Evolutionary conservation across 2,329 filamentous ascomycete genomes (phyloP).

Genomic region (Fusarium chuoi): DNA sequence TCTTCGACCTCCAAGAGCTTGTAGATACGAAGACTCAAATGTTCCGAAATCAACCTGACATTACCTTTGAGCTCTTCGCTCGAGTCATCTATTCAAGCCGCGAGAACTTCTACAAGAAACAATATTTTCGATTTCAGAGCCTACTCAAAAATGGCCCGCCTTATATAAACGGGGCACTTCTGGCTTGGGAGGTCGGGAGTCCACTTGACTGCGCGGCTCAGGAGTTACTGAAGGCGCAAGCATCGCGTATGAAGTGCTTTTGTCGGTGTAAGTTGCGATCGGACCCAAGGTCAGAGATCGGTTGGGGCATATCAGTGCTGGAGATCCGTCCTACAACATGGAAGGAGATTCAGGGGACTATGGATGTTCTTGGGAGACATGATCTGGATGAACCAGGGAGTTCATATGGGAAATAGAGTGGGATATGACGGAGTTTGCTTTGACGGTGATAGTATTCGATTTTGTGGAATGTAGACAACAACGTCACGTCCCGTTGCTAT

Average conservation of each 20-base stretch:
- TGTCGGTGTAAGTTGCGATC: conserved; percentile 45
- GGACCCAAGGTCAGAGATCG: conserved; percentile 33
- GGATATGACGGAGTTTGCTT: background rate
- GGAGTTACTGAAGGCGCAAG: conserved; percentile 35
- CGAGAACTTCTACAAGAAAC: conserved; percentile 59
- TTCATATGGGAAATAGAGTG: background rate
- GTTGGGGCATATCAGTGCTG: conserved; percentile 42
- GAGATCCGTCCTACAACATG: conserved; percentile 44
- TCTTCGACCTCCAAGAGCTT: conserved; percentile 72
- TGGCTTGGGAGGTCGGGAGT: conserved; percentile 44
- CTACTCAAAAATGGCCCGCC: conserved; percentile 69
- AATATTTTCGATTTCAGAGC: conserved; percentile 73
- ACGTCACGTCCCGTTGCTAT: background rate
- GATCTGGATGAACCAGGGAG: conserved; percentile 41
- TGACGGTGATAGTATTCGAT: background rate
- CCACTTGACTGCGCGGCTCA: conserved; percentile 39
- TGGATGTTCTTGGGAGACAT: conserved; percentile 42
- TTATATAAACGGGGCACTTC: conserved; percentile 51
- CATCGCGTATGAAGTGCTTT: conserved; percentile 45
- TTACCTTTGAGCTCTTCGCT: conserved; percentile 71
- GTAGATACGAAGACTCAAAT: conserved; percentile 56
- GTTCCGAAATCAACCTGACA: conserved; percentile 48
- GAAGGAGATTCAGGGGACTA: conserved; percentile 43
- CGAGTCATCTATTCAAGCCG: conserved; percentile 67
- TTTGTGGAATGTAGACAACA: background rate